Base-by-base conservation (phyloP, 768 basidiomycete species). In the Lactarius psammicola region DNA sequence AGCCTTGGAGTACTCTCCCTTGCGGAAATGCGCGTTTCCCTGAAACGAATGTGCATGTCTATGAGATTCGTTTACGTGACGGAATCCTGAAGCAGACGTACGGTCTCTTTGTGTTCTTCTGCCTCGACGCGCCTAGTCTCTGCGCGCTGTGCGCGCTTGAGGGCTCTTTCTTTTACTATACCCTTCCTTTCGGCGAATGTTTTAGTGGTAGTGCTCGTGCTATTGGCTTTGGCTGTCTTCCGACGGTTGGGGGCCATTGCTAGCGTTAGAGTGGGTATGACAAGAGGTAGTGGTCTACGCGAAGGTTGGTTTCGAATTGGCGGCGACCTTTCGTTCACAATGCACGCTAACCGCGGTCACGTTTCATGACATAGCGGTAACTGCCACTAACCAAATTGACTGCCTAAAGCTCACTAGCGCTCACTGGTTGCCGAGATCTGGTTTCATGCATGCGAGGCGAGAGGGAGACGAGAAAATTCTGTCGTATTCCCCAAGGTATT, bases 11-110 rank as follows among this genome's bases (percentile, higher is more conserved):
- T 75, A 81, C 58, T 78, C 66, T 2, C 75, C 78, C 7, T 71
- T 60, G 44, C 74, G 77, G 76, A 81, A 84, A 10, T 77, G 72
- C 13, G 66, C 60, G 56, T 83, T 83, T 9, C 84, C 84, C 82
- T 84, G 61, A 7, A 33, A 49, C 10, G 23, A n/a, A n/a, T 8
- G 36, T 13, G 3, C 3, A 26, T 17, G 23, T 28, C 7, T 18
- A 13, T 64, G 23, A 64, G 58, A 13, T 15, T 36, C 36, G 0
- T 36, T 36, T 36, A 13, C 36, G 23, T 7, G 10, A n/a, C 10
- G 44, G 3, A 2, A 26, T 4, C 11, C 11, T 9, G 20, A 20
- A 44, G 42, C 8, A n/a, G 3, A 49, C n/a, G 28, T 33, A 65
- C 64, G 1, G 33, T 30, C 44, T 65, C 59, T 23, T 56, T 36